Conservation (phyloP, 768 basidiomycete species). For the Mycena polygramma region DNA sequence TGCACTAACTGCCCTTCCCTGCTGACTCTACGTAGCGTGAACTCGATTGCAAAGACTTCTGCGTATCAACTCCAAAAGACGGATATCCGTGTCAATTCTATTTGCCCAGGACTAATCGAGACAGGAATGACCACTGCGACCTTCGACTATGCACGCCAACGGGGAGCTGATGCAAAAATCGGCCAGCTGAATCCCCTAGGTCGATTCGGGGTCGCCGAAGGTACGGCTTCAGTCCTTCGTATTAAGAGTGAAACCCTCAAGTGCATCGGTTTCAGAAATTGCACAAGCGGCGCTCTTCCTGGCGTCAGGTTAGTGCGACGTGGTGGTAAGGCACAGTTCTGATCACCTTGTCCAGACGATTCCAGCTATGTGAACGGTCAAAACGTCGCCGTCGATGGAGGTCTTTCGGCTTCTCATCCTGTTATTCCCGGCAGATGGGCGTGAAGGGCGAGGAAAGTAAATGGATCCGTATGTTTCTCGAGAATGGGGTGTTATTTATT, state of each 20-base stretch:
- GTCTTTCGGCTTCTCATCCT: slow-evolving; percentile 83
- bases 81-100: slow-evolving; percentile 89
- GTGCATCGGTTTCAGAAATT: slow-evolving; percentile 69
- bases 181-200: slow-evolving; percentile 89
- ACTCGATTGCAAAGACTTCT: slow-evolving; percentile 87
- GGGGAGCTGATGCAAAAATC: slow-evolving; percentile 81
- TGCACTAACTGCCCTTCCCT: neutral
- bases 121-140: slow-evolving; percentile 89
- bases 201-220: slow-evolving; percentile 85
- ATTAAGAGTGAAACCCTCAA: neutral
- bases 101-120: slow-evolving; percentile 94
- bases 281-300: slow-evolving; percentile 89
- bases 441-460: slow-evolving; percentile 44
- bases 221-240: slow-evolving; percentile 52
- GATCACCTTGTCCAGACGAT: slow-evolving; percentile 66
- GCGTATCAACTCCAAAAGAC: slow-evolving; percentile 84
- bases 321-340: slow-evolving; percentile 6
- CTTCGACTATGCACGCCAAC: slow-evolving; percentile 82
- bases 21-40: slow-evolving; percentile 67
- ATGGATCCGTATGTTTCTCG: no score
- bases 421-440: slow-evolving; percentile 82
- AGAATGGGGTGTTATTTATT: neutral
- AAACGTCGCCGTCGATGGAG: slow-evolving; percentile 89
- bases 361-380: slow-evolving; percentile 95
- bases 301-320: slow-evolving; percentile 75